Conservation (phyloP, 2,329 filamentous ascomycete species). For the Aspergillus glaucus region DNA sequence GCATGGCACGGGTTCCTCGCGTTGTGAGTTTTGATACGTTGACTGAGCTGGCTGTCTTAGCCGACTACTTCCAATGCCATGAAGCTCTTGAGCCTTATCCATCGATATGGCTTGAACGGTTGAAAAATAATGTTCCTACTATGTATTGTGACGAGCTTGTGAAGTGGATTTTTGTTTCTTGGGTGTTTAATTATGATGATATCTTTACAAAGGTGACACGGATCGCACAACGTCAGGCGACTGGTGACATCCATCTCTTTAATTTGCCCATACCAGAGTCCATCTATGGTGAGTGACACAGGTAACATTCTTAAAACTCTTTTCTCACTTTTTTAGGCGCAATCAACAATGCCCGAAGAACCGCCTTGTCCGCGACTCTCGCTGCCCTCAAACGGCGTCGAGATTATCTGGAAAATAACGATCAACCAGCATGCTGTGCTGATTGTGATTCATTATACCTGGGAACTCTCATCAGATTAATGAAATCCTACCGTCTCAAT, state of each 20-base stretch:
- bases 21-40: neutral
- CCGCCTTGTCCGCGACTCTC: neutral
- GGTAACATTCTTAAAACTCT: neutral
- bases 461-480: neutral
- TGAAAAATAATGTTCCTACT: neutral
- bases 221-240: neutral
- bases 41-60: neutral
- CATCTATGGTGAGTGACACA: neutral
- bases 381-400: neutral
- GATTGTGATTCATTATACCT: neutral
- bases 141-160: neutral
- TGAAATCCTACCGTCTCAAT: neutral
- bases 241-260: neutral
- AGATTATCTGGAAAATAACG: neutral
- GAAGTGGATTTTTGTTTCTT: constrained; percentile 1
- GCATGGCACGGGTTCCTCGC: neutral
- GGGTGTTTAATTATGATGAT: neutral
- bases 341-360: neutral
- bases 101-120: neutral
- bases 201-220: neutral
- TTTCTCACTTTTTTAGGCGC: neutral
- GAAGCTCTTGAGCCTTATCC: neutral
- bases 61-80: constrained; percentile 5
- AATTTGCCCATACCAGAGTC: neutral
- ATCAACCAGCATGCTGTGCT: neutral